These are phyloP conservation scores for Periglandula ipomoeae DNA, from an alignment of 2,329 filamentous ascomycete genomes.

Conservation along the genomic window DNA sequence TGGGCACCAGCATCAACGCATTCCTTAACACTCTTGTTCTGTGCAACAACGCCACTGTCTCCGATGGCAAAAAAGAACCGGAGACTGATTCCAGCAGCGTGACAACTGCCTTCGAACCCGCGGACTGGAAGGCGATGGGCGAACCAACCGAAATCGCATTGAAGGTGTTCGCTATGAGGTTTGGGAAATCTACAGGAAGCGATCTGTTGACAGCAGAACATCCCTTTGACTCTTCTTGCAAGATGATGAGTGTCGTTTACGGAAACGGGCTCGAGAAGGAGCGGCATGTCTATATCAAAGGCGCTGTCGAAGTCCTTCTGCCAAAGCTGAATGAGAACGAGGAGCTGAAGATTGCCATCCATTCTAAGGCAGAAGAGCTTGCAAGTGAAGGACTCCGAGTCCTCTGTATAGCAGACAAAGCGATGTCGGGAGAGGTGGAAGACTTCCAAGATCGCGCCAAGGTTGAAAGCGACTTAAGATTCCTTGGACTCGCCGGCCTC, in stretches of 20 bases:
- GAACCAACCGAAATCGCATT: conserved; percentile 68
- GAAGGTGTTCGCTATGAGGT: conserved; percentile 63
- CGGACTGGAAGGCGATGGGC: conserved; percentile 50
- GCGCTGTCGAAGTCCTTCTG: conserved; percentile 48
- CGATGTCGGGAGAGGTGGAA: conserved; percentile 25
- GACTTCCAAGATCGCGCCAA: conserved; percentile 38
- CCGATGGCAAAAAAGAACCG: conserved; percentile 37
- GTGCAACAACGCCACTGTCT: conserved; percentile 50
- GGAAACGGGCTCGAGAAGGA: conserved; percentile 23
- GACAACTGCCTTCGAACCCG: conserved; percentile 32
- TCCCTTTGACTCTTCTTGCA: conserved; percentile 64
- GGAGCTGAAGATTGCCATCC: conserved; percentile 35
- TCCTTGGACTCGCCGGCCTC: conserved; percentile 62
- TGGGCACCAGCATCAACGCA: conserved; percentile 30
- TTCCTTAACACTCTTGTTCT: conserved; percentile 48
- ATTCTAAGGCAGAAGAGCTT: conserved; percentile 43
- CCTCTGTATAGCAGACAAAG: conserved; percentile 52
- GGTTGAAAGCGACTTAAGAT: conserved; percentile 49
- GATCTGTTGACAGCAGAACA: conserved; percentile 52
- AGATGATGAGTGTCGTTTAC: conserved; percentile 67
- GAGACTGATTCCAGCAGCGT: conserved; percentile 38
- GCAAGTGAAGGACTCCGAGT: conserved; percentile 58
- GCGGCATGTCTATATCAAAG: conserved; percentile 45
- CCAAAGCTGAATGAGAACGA: conserved; percentile 40
- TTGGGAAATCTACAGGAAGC: conserved; percentile 39